Evolutionary conservation across 805 yeast species (phyloP), one percentile per base, ranked within the genome.

Genomic region (Wickerhamiella allomyrinae): DNA sequence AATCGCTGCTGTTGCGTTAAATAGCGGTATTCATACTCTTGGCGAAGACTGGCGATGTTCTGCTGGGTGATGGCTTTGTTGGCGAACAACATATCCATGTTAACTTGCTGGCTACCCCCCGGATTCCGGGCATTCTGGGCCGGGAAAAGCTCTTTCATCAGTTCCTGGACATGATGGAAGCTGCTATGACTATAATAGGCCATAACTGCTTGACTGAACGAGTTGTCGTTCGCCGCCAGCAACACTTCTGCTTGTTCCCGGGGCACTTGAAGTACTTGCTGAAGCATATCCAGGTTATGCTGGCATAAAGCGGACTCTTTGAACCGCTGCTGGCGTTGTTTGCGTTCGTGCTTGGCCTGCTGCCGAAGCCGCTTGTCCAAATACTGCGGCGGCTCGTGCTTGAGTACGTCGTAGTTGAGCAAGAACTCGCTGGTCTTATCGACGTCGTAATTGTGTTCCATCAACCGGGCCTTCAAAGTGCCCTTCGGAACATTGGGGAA

Each of bases 401-500:
- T 29, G 6, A 41, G 7, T 3, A 40, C 37, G 5, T 29, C 37
- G 33, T 39, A 41, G 17, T 46, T 46, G 7, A 46, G 39, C 23
- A 46, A 41, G n/a, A 39, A 14, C 15, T 46, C 49, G 2, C 46
- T 41, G 10, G 49, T 46, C 37, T 34, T 38, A 11, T 43, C 47
- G 3, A 41, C 17, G 15, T 46, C 46, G 11, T 37, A 24, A 9
- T 37, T 19, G 19, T 20, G 17, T 17, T 24, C 25, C 13, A 23
- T 13, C 20, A 43, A 34, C 11, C 39, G 40, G 9, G 27, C 23
- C 7, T 25, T 23, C 7, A 41, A 25, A 1, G 34, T 22, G 1
- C 34, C 35, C 11, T 10, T 10, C 2, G 49, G 41, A 13, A 46
- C 21, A 13, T 34, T 22, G 14, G 46, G 49, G 38, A 43, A 46